phyloP scores from a whole-genome alignment of 805 yeast species.

The Cephaloascus fragrans region DNA sequence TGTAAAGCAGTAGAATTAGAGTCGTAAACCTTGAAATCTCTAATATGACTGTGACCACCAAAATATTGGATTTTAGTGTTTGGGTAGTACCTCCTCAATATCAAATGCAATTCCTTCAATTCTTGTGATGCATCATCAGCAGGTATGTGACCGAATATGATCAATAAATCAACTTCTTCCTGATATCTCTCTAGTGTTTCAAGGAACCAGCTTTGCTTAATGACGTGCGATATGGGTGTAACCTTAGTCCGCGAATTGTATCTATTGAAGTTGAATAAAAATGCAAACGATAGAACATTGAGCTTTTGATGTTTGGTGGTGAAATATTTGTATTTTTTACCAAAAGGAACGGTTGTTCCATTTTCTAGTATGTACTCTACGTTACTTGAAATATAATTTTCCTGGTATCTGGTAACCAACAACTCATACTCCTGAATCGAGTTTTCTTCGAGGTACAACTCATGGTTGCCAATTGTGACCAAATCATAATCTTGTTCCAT shows the following conservation, averaged over 20 bases:
- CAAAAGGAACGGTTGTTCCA: constrained; percentile 51
- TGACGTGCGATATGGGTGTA: constrained; percentile 43
- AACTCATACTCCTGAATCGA: constrained; percentile 55
- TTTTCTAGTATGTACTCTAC: constrained; percentile 45
- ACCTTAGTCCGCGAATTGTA: constrained; percentile 55
- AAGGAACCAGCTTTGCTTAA: constrained; percentile 57
- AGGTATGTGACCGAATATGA: constrained; percentile 78
- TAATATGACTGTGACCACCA: constrained; percentile 91
- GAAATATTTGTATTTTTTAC: constrained; percentile 56
- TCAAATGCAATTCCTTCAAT: constrained; percentile 31
- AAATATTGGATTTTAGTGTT: constrained; percentile 65
- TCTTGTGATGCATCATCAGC: constrained; percentile 43
- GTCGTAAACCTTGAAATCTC: constrained; percentile 74
- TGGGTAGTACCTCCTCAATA: constrained; percentile 52
- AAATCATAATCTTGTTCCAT: constrained; percentile 62
- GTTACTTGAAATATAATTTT: constrained; percentile 61
- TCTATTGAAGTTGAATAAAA: constrained; percentile 66
- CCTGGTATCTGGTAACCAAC: constrained; percentile 50
- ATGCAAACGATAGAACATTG: constrained; percentile 62
- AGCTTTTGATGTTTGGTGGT: constrained; percentile 42
- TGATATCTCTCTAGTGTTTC: constrained; percentile 24
- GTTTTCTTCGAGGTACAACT: constrained; percentile 60
- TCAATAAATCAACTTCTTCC: constrained; percentile 46
- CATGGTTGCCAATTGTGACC: constrained; percentile 86
- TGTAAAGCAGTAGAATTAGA: constrained; percentile 66